These are phyloP conservation scores for Russula griseocarnosa DNA, from an alignment of 768 basidiomycete genomes.

Conservation along the genomic window DNA sequence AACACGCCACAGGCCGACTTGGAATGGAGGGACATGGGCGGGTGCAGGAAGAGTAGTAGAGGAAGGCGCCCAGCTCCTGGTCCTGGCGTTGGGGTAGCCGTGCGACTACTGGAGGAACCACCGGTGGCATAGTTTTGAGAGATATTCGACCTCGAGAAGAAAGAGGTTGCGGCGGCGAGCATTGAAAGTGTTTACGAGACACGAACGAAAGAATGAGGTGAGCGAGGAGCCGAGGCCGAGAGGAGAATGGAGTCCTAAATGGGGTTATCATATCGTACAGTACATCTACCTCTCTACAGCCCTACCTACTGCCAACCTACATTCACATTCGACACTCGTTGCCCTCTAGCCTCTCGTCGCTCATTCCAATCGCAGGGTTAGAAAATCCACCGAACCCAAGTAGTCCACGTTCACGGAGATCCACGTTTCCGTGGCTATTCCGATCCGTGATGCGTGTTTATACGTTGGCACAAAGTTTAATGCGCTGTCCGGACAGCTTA, in stretches of 20 bases:
- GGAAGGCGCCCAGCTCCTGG: conserved; percentile 36
- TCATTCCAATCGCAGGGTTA: conserved; percentile 42
- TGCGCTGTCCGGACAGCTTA: conserved; percentile 35
- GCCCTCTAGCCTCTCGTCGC: conserved; percentile 20
- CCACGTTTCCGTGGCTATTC: conserved; percentile 41
- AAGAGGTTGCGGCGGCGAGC: conserved; percentile 79
- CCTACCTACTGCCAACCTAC: not conserved
- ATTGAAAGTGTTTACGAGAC: too few species aligned
- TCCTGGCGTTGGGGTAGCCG: conserved; percentile 40
- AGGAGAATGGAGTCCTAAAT: not conserved
- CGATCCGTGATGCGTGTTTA: conserved; percentile 37
- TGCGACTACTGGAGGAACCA: conserved; percentile 31
- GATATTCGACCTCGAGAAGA: conserved; percentile 77
- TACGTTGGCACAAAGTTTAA: conserved; percentile 38
- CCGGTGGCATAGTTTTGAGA: conserved; percentile 76
- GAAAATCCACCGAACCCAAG: conserved; percentile 38
- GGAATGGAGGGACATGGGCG: conserved; percentile 49
- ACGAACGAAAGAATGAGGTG: too few species aligned
- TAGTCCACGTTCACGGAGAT: conserved; percentile 40
- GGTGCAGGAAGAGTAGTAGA: conserved; percentile 40
- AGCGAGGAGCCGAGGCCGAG: not conserved
- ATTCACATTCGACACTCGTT: not conserved
- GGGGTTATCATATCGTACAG: not conserved
- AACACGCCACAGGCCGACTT: conserved; percentile 86
- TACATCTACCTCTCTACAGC: not conserved